Evolutionary conservation across 1,284 basidiomycete species (phyloP).

Genomic region (Neonothopanus nambi): DNA sequence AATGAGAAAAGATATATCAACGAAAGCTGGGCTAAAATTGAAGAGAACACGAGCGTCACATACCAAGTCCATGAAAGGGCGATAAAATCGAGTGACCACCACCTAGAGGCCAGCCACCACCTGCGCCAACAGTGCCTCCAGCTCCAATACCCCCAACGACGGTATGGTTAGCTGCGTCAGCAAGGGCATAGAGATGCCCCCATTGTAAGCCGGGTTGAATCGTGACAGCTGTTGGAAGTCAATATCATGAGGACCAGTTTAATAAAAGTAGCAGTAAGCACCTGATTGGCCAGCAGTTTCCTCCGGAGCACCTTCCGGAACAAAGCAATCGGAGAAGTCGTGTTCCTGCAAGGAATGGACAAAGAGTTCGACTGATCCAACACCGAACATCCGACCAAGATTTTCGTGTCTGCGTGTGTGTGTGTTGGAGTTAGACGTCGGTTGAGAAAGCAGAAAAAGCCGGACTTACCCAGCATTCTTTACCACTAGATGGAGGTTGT

Average conservation of each 20-base stretch:
- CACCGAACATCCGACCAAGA: conserved; percentile 7
- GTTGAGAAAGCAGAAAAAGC: neutral
- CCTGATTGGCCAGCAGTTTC: neutral
- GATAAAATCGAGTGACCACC: neutral
- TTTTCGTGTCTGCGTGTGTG: conserved; percentile 4
- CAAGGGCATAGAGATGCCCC: neutral
- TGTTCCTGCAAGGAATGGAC: conserved; percentile 3
- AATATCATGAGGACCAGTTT: neutral
- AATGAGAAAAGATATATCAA: neutral
- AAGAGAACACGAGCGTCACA: neutral
- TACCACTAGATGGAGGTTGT: conserved; percentile 2
- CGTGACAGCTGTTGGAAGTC: too few relatives aligned
- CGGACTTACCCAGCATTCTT: conserved; percentile 2
- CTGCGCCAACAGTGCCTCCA: conserved; percentile 10
- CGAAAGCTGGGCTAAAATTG: too few relatives aligned
- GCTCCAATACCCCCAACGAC: neutral
- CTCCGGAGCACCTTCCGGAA: neutral
- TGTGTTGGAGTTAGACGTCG: neutral
- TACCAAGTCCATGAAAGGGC: conserved; percentile 3
- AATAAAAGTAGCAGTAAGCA: neutral
- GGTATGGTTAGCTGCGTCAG: neutral
- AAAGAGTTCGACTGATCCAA: conserved; percentile 4
- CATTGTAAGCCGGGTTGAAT: conserved; percentile 3
- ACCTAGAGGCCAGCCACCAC: conserved; percentile 5
- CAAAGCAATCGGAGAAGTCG: neutral